phyloP scores from a whole-genome alignment of 1,139 yeast genomes.

The Casaregolazyma suthepensis region DNA sequence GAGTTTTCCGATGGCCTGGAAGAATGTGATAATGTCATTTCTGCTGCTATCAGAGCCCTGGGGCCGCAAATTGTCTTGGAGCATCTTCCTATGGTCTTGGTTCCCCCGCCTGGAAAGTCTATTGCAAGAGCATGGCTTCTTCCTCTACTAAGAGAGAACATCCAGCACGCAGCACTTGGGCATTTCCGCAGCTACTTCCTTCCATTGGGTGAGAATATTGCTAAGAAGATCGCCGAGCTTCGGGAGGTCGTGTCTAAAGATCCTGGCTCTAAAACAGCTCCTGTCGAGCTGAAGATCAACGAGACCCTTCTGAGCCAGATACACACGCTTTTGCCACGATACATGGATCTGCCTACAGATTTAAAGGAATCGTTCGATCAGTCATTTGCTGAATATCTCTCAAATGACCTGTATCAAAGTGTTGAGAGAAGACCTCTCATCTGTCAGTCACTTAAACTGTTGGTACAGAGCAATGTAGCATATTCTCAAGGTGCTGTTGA shows the following conservation, averaged over 20 bases:
- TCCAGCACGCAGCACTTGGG: constrained; percentile 60
- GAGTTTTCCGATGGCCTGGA: constrained; percentile 63
- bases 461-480: constrained; percentile 71
- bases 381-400: constrained; percentile 67
- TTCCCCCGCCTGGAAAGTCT: constrained; percentile 37
- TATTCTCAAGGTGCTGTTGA: constrained; percentile 53
- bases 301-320: constrained; percentile 82
- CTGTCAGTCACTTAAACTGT: constrained; percentile 70
- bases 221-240: constrained; percentile 40
- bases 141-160: constrained; percentile 86
- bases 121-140: constrained; percentile 93
- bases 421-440: constrained; percentile 71
- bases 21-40: constrained; percentile 75
- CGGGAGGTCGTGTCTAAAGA: constrained; percentile 30
- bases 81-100: constrained; percentile 71
- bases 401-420: constrained; percentile 68
- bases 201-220: constrained; percentile 62
- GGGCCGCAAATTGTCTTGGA: constrained; percentile 83
- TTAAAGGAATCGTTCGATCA: constrained; percentile 58
- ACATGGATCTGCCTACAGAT: constrained; percentile 83
- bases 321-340: constrained; percentile 87
- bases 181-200: constrained; percentile 58
- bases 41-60: constrained; percentile 67
- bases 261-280: constrained; percentile 36
- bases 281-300: constrained; percentile 67